Evolutionary conservation across 2,329 filamentous ascomycete genomes (phyloP).

Genomic region (Corinectria fuckeliana): DNA sequence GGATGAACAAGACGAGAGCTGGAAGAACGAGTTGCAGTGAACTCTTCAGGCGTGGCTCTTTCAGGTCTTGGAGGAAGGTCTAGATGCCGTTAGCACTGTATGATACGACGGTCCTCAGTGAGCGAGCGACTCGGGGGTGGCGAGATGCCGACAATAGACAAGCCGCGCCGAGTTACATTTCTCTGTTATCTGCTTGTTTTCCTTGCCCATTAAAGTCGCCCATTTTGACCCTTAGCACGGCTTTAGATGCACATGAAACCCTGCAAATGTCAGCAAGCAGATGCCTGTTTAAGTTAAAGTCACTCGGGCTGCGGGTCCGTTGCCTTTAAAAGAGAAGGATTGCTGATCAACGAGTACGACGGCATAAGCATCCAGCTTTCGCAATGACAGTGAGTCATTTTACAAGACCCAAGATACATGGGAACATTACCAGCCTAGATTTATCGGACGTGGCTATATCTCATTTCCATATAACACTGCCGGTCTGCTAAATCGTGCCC

Average conservation of each 20-base stretch:
- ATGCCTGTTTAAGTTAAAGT: neutral
- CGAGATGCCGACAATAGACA: constrained; percentile 25
- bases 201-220: neutral
- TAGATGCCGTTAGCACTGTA: constrained; percentile 23
- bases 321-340: neutral
- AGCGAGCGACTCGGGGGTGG: constrained; percentile 13
- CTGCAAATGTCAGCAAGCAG: neutral
- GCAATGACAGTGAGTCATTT: constrained; percentile 16
- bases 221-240: neutral
- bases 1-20: constrained; percentile 17
- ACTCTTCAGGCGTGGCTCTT: constrained; percentile 14
- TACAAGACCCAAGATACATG: neutral
- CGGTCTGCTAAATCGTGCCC: fast-evolving
- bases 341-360: neutral
- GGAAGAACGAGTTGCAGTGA: constrained; percentile 21
- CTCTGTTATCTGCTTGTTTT: neutral
- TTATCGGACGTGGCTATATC: too few species aligned
- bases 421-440: too few species aligned
- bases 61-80: constrained; percentile 15
- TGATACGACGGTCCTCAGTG: constrained; percentile 20
- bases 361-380: neutral
- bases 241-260: neutral
- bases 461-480: too few species aligned
- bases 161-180: constrained; percentile 21
- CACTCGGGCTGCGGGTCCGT: neutral